Evolutionary conservation across 1,284 basidiomycete species (phyloP).

Genomic region (Cerrena zonata): DNA sequence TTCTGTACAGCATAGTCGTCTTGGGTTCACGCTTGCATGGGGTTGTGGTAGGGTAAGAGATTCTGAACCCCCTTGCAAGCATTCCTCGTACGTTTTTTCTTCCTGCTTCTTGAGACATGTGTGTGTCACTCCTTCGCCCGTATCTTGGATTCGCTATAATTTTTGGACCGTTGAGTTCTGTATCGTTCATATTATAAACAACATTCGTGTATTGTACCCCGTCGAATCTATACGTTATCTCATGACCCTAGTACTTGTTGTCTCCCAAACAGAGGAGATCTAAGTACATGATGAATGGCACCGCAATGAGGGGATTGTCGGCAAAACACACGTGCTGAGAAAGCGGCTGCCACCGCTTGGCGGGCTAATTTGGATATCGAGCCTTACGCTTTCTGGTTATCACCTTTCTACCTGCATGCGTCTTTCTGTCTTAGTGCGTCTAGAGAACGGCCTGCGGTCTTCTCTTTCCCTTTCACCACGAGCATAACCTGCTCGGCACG

Average conservation of each 20-base stretch:
- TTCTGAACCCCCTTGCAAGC: background rate
- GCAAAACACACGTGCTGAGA: background rate
- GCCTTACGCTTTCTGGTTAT: background rate
- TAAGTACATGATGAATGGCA: too few species aligned
- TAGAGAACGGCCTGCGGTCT: background rate
- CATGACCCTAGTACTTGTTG: background rate
- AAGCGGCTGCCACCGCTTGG: background rate
- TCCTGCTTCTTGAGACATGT: background rate
- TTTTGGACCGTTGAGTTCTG: constrained; percentile 1
- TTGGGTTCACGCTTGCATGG: background rate
- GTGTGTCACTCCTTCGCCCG: background rate
- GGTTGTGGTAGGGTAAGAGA: constrained; percentile 5
- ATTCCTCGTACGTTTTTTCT: background rate
- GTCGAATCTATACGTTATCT: constrained; percentile 8
- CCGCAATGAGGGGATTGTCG: background rate
- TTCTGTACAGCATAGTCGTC: background rate
- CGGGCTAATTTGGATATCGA: background rate
- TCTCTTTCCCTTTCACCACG: background rate
- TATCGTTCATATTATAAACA: constrained; percentile 1
- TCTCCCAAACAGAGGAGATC: too few species aligned
- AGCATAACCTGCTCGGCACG: constrained; percentile 2
- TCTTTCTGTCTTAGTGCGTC: constrained; percentile 7
- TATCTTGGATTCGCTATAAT: background rate
- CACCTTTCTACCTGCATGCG: background rate
- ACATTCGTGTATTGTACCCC: constrained; percentile 8